These are phyloP conservation scores for Tylopilus felleus DNA, from an alignment of 768 basidiomycete genomes.

Conservation along the genomic window DNA sequence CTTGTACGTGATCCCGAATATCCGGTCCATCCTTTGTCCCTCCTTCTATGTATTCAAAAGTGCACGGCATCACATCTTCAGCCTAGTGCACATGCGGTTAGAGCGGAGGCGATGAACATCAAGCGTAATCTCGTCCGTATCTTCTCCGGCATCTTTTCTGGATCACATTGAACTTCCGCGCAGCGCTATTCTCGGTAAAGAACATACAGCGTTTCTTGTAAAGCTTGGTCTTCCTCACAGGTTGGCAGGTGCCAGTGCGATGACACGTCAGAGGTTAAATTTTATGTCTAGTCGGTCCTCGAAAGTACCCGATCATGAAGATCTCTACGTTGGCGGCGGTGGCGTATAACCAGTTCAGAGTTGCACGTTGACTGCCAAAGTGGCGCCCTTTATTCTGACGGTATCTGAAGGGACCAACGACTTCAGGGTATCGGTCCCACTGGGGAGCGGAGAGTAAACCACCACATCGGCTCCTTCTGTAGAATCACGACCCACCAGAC, in stretches of 20 bases:
- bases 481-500: neutral
- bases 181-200: neutral
- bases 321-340: neutral
- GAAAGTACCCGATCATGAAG: neutral
- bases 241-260: neutral
- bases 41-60: neutral
- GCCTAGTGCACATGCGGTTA: neutral
- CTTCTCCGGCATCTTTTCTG: neutral
- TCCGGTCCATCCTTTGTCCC: neutral
- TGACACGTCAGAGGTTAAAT: too few relatives aligned
- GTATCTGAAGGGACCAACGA: neutral
- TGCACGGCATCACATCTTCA: neutral
- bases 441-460: neutral
- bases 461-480: neutral
- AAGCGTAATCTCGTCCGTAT: neutral
- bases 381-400: neutral
- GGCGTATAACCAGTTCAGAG: neutral
- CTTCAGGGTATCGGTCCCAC: neutral
- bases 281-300: too few relatives aligned
- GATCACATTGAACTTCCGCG: neutral
- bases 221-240: neutral
- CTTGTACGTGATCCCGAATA: neutral
- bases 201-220: neutral
- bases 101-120: neutral
- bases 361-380: neutral